These are phyloP conservation scores for Cutaneotrichosporon cavernicola DNA, from an alignment of 1,284 basidiomycete genomes.

Conservation along the genomic window DNA sequence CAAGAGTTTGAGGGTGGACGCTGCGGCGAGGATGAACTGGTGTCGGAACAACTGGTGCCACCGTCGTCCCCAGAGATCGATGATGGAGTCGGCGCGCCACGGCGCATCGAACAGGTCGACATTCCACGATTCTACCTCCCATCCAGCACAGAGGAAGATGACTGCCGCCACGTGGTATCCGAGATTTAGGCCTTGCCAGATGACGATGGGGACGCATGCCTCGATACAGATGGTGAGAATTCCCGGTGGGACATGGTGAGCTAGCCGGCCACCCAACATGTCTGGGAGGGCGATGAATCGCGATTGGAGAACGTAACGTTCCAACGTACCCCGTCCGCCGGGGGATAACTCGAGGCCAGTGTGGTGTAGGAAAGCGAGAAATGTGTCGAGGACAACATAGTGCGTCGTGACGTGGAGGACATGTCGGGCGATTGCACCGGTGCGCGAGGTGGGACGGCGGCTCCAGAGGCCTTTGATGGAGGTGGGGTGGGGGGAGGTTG, in stretches of 20 bases:
- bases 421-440: conserved; percentile 35
- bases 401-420: conserved; percentile 21
- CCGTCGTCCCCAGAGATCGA: conserved; percentile 51
- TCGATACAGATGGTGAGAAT: conserved; percentile 28
- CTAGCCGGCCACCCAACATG: conserved; percentile 19
- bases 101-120: conserved; percentile 46
- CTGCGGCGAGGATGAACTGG: conserved; percentile 44
- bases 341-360: conserved; percentile 31
- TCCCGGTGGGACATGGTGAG: conserved; percentile 12
- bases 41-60: conserved; percentile 51
- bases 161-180: conserved; percentile 43
- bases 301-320: conserved; percentile 25
- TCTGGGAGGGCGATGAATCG: conserved; percentile 34
- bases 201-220: conserved; percentile 29
- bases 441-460: conserved; percentile 23
- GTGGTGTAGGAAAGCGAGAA: conserved; percentile 33
- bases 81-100: conserved; percentile 41
- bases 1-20: conserved; percentile 28
- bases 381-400: conserved; percentile 37
- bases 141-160: conserved; percentile 29
- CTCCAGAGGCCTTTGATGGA: neutral
- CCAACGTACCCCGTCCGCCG: conserved; percentile 10
- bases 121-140: conserved; percentile 44
- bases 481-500: neutral
- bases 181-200: conserved; percentile 37